Evolutionary conservation across 495 filamentous ascomycete genomes (phyloP).

Genomic region (Neurospora sp.): DNA sequence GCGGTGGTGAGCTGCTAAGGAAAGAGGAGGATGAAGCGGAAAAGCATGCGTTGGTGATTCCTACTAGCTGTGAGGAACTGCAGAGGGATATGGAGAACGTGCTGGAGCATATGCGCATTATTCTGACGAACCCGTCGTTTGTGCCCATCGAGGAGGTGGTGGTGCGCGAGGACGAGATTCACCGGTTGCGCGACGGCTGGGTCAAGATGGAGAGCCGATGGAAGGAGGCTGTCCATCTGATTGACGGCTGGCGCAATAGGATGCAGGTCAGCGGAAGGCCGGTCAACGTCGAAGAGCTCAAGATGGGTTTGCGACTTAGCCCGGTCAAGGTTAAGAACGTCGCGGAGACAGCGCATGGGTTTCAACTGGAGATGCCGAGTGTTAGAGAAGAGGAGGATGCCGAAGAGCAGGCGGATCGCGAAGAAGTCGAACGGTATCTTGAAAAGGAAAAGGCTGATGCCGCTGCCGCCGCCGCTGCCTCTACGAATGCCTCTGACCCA

Average conservation of each 20-base stretch:
- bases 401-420: slow-evolving; percentile 14
- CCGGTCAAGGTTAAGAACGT: slow-evolving; percentile 44
- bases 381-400: slow-evolving; percentile 29
- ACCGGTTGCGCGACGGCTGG: slow-evolving; percentile 69
- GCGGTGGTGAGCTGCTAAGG: background rate
- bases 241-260: slow-evolving; percentile 84
- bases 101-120: slow-evolving; percentile 64
- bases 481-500: background rate
- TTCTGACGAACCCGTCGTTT: slow-evolving; percentile 91
- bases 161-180: slow-evolving; percentile 81
- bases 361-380: slow-evolving; percentile 26
- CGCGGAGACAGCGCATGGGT: slow-evolving; percentile 33
- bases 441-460: background rate
- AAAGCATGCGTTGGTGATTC: slow-evolving; percentile 35
- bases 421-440: background rate
- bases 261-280: slow-evolving; percentile 71
- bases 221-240: slow-evolving; percentile 80
- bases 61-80: slow-evolving; percentile 61
- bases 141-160: slow-evolving; percentile 92
- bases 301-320: slow-evolving; percentile 61
- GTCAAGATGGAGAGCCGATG: slow-evolving; percentile 85
- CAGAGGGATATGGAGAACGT: slow-evolving; percentile 61
- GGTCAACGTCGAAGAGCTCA: slow-evolving; percentile 73
- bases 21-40: slow-evolving; percentile 14
- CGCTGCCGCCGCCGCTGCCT: background rate